Conservation (phyloP, 345 rosid genomes). For the Draba incana region DNA sequence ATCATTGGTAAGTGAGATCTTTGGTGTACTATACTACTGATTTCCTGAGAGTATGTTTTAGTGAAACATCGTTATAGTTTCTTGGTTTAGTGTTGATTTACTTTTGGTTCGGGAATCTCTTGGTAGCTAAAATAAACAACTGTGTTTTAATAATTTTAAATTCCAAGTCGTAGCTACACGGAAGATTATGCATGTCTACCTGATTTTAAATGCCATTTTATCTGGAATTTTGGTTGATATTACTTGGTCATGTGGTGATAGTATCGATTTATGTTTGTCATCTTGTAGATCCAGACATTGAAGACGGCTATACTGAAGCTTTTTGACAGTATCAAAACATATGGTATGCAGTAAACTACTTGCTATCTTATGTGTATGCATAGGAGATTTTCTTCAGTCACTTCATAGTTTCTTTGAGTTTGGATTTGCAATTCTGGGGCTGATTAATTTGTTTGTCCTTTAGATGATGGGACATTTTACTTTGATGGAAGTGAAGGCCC, state of each 20-base stretch:
- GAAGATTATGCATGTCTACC: slow-evolving; percentile 10
- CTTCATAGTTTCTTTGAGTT: background rate
- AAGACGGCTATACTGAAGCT: slow-evolving; percentile 79
- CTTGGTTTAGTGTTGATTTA: slow-evolving; percentile 12
- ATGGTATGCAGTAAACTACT: slow-evolving; percentile 53
- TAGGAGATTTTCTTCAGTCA: background rate
- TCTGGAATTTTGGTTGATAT: slow-evolving; percentile 14
- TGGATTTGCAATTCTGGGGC: slow-evolving; percentile 7
- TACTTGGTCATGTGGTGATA: slow-evolving; percentile 18
- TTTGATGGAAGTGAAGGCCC: slow-evolving; percentile 73
- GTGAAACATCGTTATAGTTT: background rate
- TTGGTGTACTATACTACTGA: slow-evolving; percentile 16
- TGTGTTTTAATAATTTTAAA: background rate
- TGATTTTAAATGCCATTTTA: background rate
- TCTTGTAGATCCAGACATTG: slow-evolving; percentile 64
- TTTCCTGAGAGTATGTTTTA: slow-evolving; percentile 1
- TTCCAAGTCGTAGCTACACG: slow-evolving; percentile 6
- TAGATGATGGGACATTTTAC: slow-evolving; percentile 86
- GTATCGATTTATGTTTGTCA: slow-evolving; percentile 24
- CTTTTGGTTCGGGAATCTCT: background rate
- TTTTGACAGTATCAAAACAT: slow-evolving; percentile 79
- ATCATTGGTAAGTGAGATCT: slow-evolving; percentile 64
- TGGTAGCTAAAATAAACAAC: background rate
- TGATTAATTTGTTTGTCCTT: background rate
- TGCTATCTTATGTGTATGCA: slow-evolving; percentile 6